Evolutionary conservation across 2,329 filamentous ascomycete species (phyloP).

Genomic region (Beauveria varroae): DNA sequence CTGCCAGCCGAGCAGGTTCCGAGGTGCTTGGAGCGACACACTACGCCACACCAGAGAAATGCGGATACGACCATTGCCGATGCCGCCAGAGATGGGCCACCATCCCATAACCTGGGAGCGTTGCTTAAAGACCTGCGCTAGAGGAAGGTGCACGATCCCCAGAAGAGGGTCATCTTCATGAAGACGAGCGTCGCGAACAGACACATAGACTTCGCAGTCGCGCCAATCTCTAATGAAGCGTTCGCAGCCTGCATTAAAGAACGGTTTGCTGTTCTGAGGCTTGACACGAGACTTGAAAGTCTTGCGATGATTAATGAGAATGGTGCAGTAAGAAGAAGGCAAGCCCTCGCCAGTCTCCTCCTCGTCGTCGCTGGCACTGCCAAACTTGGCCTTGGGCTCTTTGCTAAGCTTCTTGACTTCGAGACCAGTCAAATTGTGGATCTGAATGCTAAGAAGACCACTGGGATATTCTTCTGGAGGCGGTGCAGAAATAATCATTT

Average conservation of each 20-base stretch:
- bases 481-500: slow-evolving; percentile 60
- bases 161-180: slow-evolving; percentile 64
- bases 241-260: slow-evolving; percentile 71
- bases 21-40: slow-evolving; percentile 54
- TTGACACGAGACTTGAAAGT: slow-evolving; percentile 66
- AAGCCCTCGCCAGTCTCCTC: slow-evolving; percentile 57
- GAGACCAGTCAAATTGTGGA: slow-evolving; percentile 65
- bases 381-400: slow-evolving; percentile 37
- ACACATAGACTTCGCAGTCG: slow-evolving; percentile 58
- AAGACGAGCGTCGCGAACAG: slow-evolving; percentile 59
- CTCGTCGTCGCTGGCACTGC: slow-evolving; percentile 43
- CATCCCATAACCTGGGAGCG: slow-evolving; percentile 57
- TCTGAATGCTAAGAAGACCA: slow-evolving; percentile 62
- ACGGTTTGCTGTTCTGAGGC: slow-evolving; percentile 69
- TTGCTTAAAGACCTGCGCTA: slow-evolving; percentile 53
- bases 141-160: slow-evolving; percentile 61
- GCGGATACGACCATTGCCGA: slow-evolving; percentile 62
- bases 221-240: slow-evolving; percentile 63
- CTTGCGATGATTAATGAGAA: slow-evolving; percentile 66
- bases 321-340: slow-evolving; percentile 63
- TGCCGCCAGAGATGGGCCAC: slow-evolving; percentile 62
- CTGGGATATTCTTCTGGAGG: slow-evolving; percentile 55
- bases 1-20: slow-evolving; percentile 58
- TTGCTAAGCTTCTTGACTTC: slow-evolving; percentile 55
- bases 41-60: slow-evolving; percentile 69